A percentile compares a stretch with the other conserved stretches of the same genome.
Evolutionary conservation across 768 basidiomycete species (phyloP).

Genomic region (Boletus barrowsii): DNA sequence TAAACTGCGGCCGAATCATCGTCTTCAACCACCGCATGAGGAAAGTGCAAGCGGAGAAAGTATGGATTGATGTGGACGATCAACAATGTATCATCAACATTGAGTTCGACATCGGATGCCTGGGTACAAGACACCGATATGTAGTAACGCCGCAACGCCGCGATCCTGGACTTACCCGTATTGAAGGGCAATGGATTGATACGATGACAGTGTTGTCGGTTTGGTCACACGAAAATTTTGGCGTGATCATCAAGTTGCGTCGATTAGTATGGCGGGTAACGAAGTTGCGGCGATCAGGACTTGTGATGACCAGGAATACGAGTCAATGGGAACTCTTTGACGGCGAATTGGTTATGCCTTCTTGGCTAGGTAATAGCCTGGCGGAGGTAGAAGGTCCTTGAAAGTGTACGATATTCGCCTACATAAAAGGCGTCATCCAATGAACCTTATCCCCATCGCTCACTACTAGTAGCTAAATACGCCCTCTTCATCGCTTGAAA

Average conservation of each 20-base stretch:
- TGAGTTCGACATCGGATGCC: constrained; percentile 80
- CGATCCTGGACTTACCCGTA: constrained; percentile 49
- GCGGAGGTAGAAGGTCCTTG: constrained; percentile 7
- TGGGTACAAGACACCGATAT: constrained; percentile 32
- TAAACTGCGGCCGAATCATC: constrained; percentile 66
- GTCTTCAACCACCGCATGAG: constrained; percentile 63
- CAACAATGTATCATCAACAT: constrained; percentile 67
- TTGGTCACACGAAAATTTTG: constrained; percentile 69
- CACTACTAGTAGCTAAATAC: no score
- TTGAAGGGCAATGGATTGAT: constrained; percentile 66
- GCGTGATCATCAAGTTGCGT: constrained; percentile 53
- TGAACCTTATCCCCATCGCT: background rate
- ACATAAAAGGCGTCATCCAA: no score
- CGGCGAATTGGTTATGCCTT: no score
- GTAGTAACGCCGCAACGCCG: constrained; percentile 4
- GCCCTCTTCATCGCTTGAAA: background rate
- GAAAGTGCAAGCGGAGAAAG: constrained; percentile 76
- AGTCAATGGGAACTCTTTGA: no score
- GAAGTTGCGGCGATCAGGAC: background rate
- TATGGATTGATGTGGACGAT: constrained; percentile 81
- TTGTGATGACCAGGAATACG: no score
- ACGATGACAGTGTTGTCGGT: constrained; percentile 52
- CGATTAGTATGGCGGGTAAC: no score
- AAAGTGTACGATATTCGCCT: no score
- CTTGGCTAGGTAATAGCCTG: background rate